These are phyloP conservation scores for Verbena officinalis DNA, from an alignment of 257 asterid genomes.

Conservation along the genomic window DNA sequence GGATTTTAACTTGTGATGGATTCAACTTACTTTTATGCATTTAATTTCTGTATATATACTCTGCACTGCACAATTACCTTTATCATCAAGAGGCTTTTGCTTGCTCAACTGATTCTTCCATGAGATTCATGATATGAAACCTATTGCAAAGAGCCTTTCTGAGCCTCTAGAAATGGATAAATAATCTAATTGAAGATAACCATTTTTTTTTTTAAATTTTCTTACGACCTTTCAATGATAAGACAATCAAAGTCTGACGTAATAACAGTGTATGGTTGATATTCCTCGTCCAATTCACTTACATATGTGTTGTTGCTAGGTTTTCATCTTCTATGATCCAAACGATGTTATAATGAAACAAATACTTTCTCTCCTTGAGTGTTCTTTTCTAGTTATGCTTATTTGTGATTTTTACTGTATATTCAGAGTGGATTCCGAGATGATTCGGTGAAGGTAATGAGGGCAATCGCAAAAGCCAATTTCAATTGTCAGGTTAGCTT, in stretches of 20 bases:
- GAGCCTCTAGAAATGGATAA: constrained; percentile 3
- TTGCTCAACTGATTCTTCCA: constrained; percentile 14
- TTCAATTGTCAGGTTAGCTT: constrained; percentile 75
- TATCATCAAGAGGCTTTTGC: constrained; percentile 8
- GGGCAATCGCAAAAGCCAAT: constrained; percentile 49
- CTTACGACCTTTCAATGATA: constrained; percentile 15
- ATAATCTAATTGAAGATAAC: background rate
- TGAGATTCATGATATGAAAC: constrained; percentile 12
- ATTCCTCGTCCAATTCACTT: constrained; percentile 3
- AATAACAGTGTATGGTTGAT: constrained; percentile 1
- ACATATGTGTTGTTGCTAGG: background rate
- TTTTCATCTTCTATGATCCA: background rate
- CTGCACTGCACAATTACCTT: background rate
- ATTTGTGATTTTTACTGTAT: constrained; percentile 10
- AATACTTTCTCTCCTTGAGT: background rate
- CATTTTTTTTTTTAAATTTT: constrained; percentile 13
- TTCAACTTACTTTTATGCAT: constrained; percentile 13
- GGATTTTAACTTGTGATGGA: constrained; percentile 23
- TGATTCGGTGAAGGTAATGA: constrained; percentile 75
- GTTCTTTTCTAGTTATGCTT: constrained; percentile 9
- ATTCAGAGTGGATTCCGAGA: constrained; percentile 83
- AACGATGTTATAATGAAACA: background rate
- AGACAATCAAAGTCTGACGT: constrained; percentile 9
- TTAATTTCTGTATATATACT: background rate
- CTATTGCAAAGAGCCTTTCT: constrained; percentile 4